phyloP scores from a whole-genome alignment of 192 early-diverging fungal species.

The Neocallimastix lanati region DNA sequence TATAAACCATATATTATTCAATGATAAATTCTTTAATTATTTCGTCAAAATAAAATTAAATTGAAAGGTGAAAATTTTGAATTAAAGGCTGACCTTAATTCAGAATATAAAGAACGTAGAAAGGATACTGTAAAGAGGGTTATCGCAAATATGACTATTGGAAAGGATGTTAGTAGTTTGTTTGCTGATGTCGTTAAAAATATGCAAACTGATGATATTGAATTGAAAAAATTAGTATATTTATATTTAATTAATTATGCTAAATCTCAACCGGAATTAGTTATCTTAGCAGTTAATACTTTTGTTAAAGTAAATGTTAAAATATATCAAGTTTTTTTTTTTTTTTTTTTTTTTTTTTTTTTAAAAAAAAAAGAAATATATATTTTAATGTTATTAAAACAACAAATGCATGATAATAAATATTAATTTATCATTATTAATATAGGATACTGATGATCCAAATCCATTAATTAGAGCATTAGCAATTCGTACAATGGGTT shows the following conservation, averaged over 20 bases:
- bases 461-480: constrained; percentile 89
- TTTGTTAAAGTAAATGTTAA: constrained; percentile 53
- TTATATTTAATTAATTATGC: constrained; percentile 95
- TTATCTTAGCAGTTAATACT: constrained; percentile 70
- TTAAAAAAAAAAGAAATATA: neutral
- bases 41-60: neutral
- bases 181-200: constrained; percentile 80
- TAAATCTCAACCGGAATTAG: constrained; percentile 82
- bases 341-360: too few relatives aligned
- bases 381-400: neutral
- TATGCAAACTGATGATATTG: constrained; percentile 45
- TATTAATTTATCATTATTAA: neutral
- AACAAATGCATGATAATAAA: neutral
- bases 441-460: constrained; percentile 69
- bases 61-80: constrained; percentile 80
- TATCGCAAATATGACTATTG: constrained; percentile 99
- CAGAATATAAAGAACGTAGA: constrained; percentile 84
- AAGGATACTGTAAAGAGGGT: constrained; percentile 97
- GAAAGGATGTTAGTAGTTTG: constrained; percentile 91
- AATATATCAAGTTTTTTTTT: too few relatives aligned
- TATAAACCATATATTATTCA: too few relatives aligned
- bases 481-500: constrained; percentile 93
- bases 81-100: constrained; percentile 84
- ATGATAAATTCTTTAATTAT: too few relatives aligned
- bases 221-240: constrained; percentile 61